Conservation (phyloP, 345 rosid genomes). For the Acer negundo region DNA sequence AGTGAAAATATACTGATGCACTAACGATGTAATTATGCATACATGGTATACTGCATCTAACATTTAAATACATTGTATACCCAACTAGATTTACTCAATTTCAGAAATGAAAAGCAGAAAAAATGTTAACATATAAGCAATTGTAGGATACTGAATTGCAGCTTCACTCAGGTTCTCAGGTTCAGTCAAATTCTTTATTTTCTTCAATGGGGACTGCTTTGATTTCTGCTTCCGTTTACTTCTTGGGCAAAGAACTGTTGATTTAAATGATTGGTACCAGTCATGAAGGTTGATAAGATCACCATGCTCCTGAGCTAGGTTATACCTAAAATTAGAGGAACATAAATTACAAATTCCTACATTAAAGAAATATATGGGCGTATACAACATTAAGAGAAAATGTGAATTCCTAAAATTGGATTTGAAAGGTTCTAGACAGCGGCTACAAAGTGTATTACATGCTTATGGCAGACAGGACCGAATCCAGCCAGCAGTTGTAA, state of each 20-base stretch:
- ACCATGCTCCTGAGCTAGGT: conserved; percentile 80
- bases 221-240: conserved; percentile 50
- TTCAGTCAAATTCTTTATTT: conserved; percentile 52
- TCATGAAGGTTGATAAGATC: conserved; percentile 89
- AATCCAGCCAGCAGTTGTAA: background rate
- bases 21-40: background rate
- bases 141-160: conserved; percentile 81
- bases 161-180: conserved; percentile 59
- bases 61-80: background rate
- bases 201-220: conserved; percentile 66
- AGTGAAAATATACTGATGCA: background rate
- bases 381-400: background rate
- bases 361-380: background rate
- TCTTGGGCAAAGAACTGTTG: conserved; percentile 36
- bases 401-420: background rate
- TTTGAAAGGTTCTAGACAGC: background rate
- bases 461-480: background rate
- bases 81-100: too few relatives aligned
- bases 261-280: conserved; percentile 91
- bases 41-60: background rate
- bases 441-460: background rate
- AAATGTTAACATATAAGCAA: background rate
- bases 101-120: too few relatives aligned
- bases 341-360: conserved; percentile 1
- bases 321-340: conserved; percentile 51